These are phyloP conservation scores for Lactarius sanguifluus DNA, from an alignment of 768 basidiomycete species.

Conservation along the genomic window DNA sequence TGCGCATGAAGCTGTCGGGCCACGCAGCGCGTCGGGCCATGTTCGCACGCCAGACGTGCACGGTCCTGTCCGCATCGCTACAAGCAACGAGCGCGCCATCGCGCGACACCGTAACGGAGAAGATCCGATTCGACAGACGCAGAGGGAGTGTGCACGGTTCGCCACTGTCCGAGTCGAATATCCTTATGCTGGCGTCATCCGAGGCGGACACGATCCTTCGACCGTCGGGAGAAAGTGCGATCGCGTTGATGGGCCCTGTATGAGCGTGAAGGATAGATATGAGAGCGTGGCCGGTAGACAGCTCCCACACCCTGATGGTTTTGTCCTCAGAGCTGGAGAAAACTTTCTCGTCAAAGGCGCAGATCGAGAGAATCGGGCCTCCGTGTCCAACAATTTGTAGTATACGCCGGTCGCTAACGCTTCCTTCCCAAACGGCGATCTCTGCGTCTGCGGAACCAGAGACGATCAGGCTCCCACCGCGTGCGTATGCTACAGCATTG, in stretches of 20 bases:
- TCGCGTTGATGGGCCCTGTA: conserved; percentile 14
- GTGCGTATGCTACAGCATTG: conserved; percentile 16
- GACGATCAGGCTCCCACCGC: conserved; percentile 2
- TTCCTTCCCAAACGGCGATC: conserved; percentile 18
- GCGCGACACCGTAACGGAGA: conserved; percentile 10
- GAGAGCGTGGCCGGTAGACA: conserved; percentile 5
- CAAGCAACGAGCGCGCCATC: conserved; percentile 15
- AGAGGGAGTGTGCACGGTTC: conserved; percentile 14
- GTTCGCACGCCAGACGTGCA: conserved; percentile 13
- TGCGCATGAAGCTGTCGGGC: conserved; percentile 14
- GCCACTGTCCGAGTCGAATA: conserved; percentile 17
- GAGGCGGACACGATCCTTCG: conserved; percentile 16
- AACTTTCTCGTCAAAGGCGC: conserved; percentile 6
- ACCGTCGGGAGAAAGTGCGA: conserved; percentile 11
- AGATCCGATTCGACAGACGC: not conserved
- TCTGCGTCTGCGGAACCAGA: conserved; percentile 14
- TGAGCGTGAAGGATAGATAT: conserved; percentile 35
- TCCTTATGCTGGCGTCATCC: conserved; percentile 18
- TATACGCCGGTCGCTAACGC: not conserved
- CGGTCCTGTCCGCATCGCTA: conserved; percentile 2
- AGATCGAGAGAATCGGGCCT: conserved; percentile 6
- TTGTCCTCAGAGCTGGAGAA: conserved; percentile 23
- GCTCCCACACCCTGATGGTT: conserved; percentile 22
- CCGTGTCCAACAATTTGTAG: conserved; percentile 6
- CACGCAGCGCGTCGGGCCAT: conserved; percentile 9